These are phyloP conservation scores for Boletus mariae DNA, from an alignment of 1,284 basidiomycete genomes.

Conservation along the genomic window DNA sequence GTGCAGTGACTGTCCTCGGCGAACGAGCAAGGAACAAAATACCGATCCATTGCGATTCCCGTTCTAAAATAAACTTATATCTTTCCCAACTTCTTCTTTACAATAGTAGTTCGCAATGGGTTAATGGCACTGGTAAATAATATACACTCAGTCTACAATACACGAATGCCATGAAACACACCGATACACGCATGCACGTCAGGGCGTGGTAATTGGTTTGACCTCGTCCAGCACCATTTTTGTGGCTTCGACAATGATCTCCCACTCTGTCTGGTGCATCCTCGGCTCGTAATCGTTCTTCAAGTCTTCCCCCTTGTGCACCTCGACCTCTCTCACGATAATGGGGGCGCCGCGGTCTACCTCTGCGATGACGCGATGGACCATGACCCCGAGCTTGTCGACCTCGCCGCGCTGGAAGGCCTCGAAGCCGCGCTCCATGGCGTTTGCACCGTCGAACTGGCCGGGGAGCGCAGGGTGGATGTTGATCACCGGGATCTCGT, in stretches of 20 bases:
- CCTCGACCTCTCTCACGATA: slow-evolving; percentile 75
- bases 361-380: slow-evolving; percentile 90
- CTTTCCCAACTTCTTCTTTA: slow-evolving; percentile 2
- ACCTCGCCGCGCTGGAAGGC: slow-evolving; percentile 85
- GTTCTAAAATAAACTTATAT: slow-evolving; percentile 20
- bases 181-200: slow-evolving; percentile 1
- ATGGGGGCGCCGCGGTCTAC: slow-evolving; percentile 92
- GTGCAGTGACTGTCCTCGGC: slow-evolving; percentile 18
- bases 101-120: slow-evolving; percentile 12
- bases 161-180: slow-evolving; percentile 8
- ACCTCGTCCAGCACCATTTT: slow-evolving; percentile 59
- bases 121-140: slow-evolving; percentile 18
- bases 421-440: slow-evolving; percentile 86
- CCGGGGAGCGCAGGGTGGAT: slow-evolving; percentile 95
- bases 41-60: slow-evolving; percentile 24
- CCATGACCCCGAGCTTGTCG: slow-evolving; percentile 82
- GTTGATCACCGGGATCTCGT: slow-evolving; percentile 87
- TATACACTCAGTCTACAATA: slow-evolving; percentile 17
- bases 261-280: slow-evolving; percentile 85
- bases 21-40: slow-evolving; percentile 10
- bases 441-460: slow-evolving; percentile 90
- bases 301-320: slow-evolving; percentile 73
- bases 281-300: slow-evolving; percentile 67
- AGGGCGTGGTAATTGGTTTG: slow-evolving; percentile 9
- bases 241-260: slow-evolving; percentile 86